Conservation (phyloP, 305 asterid genomes). For the Petunia hybrid region DNA sequence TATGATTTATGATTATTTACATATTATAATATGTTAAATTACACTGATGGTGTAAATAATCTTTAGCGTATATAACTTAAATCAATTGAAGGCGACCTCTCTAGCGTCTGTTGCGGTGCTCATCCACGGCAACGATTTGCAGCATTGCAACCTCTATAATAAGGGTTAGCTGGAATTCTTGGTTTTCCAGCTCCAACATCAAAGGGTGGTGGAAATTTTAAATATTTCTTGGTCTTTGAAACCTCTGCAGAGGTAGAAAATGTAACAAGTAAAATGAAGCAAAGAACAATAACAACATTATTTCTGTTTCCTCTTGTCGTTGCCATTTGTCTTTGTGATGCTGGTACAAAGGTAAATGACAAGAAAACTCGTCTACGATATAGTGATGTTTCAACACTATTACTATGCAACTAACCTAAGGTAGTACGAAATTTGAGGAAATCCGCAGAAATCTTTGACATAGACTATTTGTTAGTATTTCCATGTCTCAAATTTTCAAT, state of each 20-base stretch:
- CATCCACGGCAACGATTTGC: background rate
- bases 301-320: background rate
- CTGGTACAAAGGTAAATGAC: background rate
- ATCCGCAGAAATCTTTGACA: background rate
- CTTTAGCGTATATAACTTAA: background rate
- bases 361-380: background rate
- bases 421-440: background rate
- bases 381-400: background rate
- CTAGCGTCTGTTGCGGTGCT: background rate
- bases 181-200: background rate
- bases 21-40: background rate
- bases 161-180: background rate
- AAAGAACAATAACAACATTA: background rate
- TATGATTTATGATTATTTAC: background rate
- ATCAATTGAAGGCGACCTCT: background rate
- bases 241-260: background rate
- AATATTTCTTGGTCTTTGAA: background rate
- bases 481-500: background rate
- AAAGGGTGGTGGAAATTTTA: background rate
- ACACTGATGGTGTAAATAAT: background rate
- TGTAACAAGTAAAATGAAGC: background rate
- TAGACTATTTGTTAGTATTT: background rate
- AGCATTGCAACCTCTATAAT: background rate
- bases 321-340: conserved; percentile 19
- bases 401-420: background rate